These are phyloP conservation scores for Crithidia expoeki DNA, from an alignment of 208 protist species.

Conservation along the genomic window DNA sequence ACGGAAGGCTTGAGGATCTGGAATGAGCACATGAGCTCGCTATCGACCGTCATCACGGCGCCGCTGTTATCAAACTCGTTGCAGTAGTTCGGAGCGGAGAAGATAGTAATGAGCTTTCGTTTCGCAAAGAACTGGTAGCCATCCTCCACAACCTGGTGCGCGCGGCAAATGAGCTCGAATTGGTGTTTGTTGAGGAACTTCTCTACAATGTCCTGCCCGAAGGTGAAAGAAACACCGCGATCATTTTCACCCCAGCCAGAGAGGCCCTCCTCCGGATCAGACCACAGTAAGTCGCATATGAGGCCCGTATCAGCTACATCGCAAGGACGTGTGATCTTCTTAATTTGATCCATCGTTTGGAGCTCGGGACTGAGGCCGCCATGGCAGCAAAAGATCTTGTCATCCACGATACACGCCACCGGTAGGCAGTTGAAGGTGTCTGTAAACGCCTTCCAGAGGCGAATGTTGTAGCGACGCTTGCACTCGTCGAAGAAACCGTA, in stretches of 20 bases:
- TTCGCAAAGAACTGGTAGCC: constrained; percentile 97
- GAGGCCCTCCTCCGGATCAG: constrained; percentile 97
- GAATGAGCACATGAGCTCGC: constrained; percentile 99
- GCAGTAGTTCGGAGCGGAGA: constrained; percentile 99
- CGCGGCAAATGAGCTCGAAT: constrained; percentile 96
- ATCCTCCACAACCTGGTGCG: constrained; percentile 97
- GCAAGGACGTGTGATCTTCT: constrained; percentile 96
- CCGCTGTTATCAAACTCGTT: constrained; percentile 99
- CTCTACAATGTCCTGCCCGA: constrained; percentile 93
- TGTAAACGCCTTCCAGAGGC: constrained; percentile 99
- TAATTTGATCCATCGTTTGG: constrained; percentile 96
- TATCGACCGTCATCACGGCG: constrained; percentile 99
- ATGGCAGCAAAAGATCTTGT: constrained; percentile 99
- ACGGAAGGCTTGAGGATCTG: constrained; percentile 95
- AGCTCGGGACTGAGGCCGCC: constrained; percentile 98
- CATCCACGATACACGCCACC: constrained; percentile 98
- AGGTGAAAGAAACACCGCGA: constrained; percentile 92
- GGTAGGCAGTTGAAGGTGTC: constrained; percentile 99
- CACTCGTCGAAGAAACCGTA: constrained; percentile 99
- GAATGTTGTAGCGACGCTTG: constrained; percentile 98
- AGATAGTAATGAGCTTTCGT: constrained; percentile 96
- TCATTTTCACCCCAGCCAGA: constrained; percentile 94
- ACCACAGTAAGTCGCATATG: constrained; percentile 99
- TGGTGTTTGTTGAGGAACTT: constrained; percentile 96
- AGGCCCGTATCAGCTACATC: constrained; percentile 99